These are phyloP conservation scores for Elongisporangium senticosum DNA, from an alignment of 352 stramenopile species.

Conservation along the genomic window DNA sequence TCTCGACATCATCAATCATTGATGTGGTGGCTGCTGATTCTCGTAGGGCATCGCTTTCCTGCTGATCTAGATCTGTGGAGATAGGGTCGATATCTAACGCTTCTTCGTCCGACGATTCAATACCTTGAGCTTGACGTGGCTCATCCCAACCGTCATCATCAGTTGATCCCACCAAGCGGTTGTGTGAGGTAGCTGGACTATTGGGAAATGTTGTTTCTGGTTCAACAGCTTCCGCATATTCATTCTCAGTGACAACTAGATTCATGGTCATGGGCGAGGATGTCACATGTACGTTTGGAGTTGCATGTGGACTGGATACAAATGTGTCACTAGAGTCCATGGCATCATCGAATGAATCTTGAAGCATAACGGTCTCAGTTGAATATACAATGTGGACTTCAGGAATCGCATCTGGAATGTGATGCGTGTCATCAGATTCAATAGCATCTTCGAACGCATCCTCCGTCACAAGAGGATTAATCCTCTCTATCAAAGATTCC, in stretches of 20 bases:
- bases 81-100: background rate
- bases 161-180: background rate
- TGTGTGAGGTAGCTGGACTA: background rate
- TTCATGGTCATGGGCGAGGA: background rate
- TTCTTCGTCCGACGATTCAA: background rate
- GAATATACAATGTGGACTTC: background rate
- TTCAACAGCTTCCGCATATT: background rate
- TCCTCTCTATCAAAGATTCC: too few species aligned
- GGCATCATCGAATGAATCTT: too few species aligned
- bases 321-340: too few species aligned
- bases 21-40: background rate
- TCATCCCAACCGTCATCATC: background rate
- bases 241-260: background rate
- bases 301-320: too few species aligned
- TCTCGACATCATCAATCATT: background rate
- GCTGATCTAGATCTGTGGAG: background rate
- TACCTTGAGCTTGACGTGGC: background rate
- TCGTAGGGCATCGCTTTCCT: background rate
- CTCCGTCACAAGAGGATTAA: background rate
- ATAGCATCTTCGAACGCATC: background rate
- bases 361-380: too few species aligned
- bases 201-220: background rate
- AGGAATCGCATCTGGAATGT: background rate
- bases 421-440: background rate
- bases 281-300: background rate